Base-by-base conservation (phyloP, 208 protist species). In the Leptomonas pyrrhocoris region DNA sequence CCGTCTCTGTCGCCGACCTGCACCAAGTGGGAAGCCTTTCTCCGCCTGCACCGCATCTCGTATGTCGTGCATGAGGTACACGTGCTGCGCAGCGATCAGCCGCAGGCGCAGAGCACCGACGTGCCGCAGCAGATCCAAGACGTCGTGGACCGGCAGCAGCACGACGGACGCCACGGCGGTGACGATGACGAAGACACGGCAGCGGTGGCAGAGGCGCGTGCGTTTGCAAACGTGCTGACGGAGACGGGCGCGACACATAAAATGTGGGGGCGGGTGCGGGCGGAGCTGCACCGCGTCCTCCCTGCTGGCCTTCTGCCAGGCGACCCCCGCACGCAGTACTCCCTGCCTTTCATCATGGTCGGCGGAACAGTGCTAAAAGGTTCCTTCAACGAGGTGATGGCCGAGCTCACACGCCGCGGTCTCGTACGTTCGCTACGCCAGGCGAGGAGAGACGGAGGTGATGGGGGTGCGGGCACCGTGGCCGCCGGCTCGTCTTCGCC, bases 11-110 rank as follows among this genome's bases (percentile, higher is more conserved):
- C 79, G 0, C 51, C 67, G 2, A 28, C 68, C n/a, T 81, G 75
- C 61, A 79, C 70, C 19, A 67, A 57, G 57, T 71, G 84, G 31
- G 83, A 89, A 59, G 73, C 79, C n/a, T 89, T 81, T 36, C 53
- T 85, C 21, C 79, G 83, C 19, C 65, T 83, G 18, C 67, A 79
- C 68, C 61, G 72, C 51, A 79, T 89, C 45, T 77, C 83, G 9
- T 85, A 89, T 63, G 67, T 68, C 38, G 65, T 75, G 2, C 76
- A 85, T 28, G 51, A 67, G 25, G 62, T 82, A 4, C 53, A 68
- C 40, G 62, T 81, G 7, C 68, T 81, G 34, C 58, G 68, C 54
- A 66, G 54, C 48, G 64, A 68, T 62, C 59, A 64, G 50, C 40
- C 68, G 53, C 21, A 74, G 28, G 16, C 50, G 54, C 66, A 64